A percentile compares a stretch with the other conserved stretches of the same genome.
phyloP scores from a whole-genome alignment of 2,329 filamentous ascomycete species.

The Monilinia aucupariae region DNA sequence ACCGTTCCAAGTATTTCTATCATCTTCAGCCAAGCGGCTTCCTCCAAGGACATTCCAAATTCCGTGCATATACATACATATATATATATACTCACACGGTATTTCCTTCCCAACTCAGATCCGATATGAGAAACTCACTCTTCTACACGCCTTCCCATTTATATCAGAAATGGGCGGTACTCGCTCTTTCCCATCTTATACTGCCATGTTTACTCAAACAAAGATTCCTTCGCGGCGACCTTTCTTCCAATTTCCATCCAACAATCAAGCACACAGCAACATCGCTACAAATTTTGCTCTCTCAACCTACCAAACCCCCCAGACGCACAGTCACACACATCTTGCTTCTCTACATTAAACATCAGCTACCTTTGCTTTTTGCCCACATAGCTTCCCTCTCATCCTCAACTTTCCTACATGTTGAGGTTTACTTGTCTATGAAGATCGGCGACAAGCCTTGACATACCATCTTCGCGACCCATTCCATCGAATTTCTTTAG shows the following conservation, averaged over 20 bases:
- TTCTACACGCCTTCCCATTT: not conserved
- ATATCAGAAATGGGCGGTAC: not conserved
- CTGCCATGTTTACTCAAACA: not conserved
- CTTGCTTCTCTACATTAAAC: slow-evolving; percentile 10
- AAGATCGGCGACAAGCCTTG: slow-evolving; percentile 1
- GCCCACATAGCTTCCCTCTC: not conserved
- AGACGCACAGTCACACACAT: not conserved
- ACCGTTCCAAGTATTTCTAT: no score
- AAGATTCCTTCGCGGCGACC: not conserved
- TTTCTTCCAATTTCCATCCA: slow-evolving; percentile 2
- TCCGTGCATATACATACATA: no score
- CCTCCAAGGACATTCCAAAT: not conserved
- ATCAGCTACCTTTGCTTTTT: not conserved
- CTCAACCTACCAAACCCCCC: slow-evolving; percentile 6
- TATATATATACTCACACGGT: no score
- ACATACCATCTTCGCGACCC: not conserved
- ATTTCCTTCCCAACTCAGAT: not conserved
- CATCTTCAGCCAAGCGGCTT: not conserved
- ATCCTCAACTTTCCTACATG: not conserved
- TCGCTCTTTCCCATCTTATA: not conserved
- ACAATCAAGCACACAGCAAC: slow-evolving; percentile 15
- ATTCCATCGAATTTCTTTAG: not conserved
- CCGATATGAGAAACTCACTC: not conserved
- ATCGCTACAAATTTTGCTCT: slow-evolving; percentile 18
- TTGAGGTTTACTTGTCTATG: not conserved